Conservation (phyloP, 139 green algal genomes). For the Mychonastes homosphaera region DNA sequence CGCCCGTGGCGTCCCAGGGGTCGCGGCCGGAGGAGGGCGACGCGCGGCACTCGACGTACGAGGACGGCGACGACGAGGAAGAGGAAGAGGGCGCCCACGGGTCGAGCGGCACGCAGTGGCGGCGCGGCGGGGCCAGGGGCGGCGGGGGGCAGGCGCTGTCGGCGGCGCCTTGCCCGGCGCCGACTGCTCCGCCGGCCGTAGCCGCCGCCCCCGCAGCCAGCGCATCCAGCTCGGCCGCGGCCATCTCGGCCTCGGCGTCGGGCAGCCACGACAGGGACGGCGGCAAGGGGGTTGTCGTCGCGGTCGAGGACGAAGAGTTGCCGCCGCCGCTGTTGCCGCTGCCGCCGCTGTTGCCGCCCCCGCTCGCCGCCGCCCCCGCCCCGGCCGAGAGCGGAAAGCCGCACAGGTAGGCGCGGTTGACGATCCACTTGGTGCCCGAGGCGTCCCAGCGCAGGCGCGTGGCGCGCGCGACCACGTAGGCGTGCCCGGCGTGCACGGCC, state of each 20-base stretch:
- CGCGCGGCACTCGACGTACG: not conserved
- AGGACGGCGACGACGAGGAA: not conserved
- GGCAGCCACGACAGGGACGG: not conserved
- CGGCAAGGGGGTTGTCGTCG: not conserved
- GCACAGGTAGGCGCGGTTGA: slow-evolving; percentile 14
- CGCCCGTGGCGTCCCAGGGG: slow-evolving; percentile 15
- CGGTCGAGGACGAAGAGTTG: not conserved
- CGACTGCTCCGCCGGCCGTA: not conserved
- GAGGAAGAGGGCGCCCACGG: slow-evolving; percentile 4
- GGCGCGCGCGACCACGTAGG: slow-evolving; percentile 8
- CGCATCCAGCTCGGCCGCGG: too few relatives aligned
- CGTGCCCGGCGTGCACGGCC: slow-evolving; percentile 1
- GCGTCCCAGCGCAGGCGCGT: slow-evolving; percentile 9
- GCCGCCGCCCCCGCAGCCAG: not conserved
- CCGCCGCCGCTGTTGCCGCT: not conserved
- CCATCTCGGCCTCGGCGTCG: slow-evolving; percentile 1
- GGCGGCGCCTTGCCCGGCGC: not conserved
- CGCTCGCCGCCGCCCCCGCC: not conserved
- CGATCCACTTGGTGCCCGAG: slow-evolving; percentile 16
- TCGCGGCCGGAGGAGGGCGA: not conserved
- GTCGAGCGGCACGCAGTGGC: not conserved
- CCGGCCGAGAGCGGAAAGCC: not conserved
- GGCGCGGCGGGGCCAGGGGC: slow-evolving; percentile 13
- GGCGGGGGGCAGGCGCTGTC: not conserved
- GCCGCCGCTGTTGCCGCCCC: not conserved